Evolutionary conservation across 164 flowering plant genomes (phyloP).

Genomic region (Magnolia sinica): DNA sequence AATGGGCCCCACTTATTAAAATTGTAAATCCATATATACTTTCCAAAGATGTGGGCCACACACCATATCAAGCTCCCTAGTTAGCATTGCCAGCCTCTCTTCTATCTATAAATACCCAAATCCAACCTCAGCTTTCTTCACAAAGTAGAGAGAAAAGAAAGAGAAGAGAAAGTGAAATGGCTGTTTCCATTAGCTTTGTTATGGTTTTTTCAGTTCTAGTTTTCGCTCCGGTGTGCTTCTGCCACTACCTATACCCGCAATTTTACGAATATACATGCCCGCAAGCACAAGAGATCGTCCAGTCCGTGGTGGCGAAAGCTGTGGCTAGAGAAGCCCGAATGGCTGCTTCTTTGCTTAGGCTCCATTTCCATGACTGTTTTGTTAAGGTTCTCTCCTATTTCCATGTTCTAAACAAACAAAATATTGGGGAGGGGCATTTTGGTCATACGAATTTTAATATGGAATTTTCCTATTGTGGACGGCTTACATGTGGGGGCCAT

Average conservation of each 20-base stretch:
- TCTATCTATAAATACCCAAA: slow-evolving; percentile 15
- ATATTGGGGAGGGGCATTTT: no score
- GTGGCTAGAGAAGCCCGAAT: slow-evolving; percentile 73
- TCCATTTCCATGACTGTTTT: slow-evolving; percentile 95
- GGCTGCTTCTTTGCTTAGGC: slow-evolving; percentile 92
- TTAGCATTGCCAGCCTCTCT: not conserved
- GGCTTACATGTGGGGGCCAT: no score
- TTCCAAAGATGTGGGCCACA: not conserved
- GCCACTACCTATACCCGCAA: slow-evolving; percentile 63
- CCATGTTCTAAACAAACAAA: not conserved
- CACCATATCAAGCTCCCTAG: not conserved
- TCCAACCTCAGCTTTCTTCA: slow-evolving; percentile 10
- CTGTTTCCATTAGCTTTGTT: slow-evolving; percentile 26
- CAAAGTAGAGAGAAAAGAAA: not conserved
- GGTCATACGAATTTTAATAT: no score
- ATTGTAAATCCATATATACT: not conserved
- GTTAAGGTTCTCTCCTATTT: slow-evolving; percentile 54
- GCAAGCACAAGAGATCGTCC: slow-evolving; percentile 60
- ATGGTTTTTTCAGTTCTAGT: slow-evolving; percentile 35
- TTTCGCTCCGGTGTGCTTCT: slow-evolving; percentile 49
- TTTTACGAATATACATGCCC: slow-evolving; percentile 86
- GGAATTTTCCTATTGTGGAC: no score
- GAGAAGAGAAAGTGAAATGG: slow-evolving; percentile 32
- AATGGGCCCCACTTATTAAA: not conserved
- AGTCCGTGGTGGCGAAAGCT: slow-evolving; percentile 65